phyloP scores from a whole-genome alignment of 2,329 filamentous ascomycete species.

The Fusarium buxicola region DNA sequence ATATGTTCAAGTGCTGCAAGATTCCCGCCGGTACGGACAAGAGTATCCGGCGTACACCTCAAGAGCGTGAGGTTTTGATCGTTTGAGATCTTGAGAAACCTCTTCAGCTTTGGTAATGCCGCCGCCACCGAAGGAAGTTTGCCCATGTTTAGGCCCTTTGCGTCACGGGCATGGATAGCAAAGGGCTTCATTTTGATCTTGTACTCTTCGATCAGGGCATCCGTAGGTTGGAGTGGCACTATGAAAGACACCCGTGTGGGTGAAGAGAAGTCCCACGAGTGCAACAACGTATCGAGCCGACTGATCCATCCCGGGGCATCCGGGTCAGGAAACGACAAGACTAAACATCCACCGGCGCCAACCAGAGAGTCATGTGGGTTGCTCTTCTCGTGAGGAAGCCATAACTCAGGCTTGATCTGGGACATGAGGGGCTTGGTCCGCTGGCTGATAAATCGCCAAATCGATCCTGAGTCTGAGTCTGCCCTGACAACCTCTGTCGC shows the following conservation, averaged over 20 bases:
- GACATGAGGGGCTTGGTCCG: conserved; percentile 39
- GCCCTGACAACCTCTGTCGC: conserved; percentile 45
- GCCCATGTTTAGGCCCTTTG: conserved; percentile 23
- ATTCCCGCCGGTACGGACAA: conserved; percentile 26
- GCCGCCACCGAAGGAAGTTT: conserved; percentile 5
- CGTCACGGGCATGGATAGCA: conserved; percentile 23
- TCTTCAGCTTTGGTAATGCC: conserved; percentile 23
- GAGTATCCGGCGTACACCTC: conserved; percentile 16
- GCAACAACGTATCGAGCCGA: neutral
- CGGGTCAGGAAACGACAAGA: conserved; percentile 19
- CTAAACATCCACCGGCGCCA: conserved; percentile 4
- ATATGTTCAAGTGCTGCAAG: conserved; percentile 29
- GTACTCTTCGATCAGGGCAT: neutral
- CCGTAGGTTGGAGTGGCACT: neutral
- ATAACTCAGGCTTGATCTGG: conserved; percentile 29
- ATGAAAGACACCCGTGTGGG: neutral
- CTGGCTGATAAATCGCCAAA: conserved; percentile 47
- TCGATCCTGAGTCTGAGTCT: conserved; percentile 13
- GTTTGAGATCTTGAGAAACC: conserved; percentile 20
- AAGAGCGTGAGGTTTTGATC: conserved; percentile 26
- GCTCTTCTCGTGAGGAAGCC: conserved; percentile 3
- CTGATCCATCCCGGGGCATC: neutral
- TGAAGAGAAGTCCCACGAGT: accelerated
- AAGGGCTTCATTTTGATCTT: conserved; percentile 13
- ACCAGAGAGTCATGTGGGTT: neutral